These are phyloP conservation scores for Kickxella alabastrina DNA, from an alignment of 192 early-diverging fungal species.

Conservation along the genomic window DNA sequence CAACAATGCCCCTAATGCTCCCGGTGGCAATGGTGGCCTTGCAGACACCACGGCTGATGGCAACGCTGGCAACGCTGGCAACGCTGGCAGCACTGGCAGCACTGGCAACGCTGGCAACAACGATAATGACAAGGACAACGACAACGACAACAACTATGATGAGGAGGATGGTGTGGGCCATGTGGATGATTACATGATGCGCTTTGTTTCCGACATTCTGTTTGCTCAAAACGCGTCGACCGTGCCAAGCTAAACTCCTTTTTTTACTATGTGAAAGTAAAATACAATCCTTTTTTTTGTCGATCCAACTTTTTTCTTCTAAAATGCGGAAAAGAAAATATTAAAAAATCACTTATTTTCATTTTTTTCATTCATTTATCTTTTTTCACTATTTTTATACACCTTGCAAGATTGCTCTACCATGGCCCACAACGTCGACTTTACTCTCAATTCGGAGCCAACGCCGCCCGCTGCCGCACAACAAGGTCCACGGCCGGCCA, in stretches of 20 bases:
- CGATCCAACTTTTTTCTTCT: neutral
- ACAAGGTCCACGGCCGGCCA: too few relatives aligned
- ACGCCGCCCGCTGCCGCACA: too few relatives aligned
- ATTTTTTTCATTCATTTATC: neutral
- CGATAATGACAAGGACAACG: slow-evolving; percentile 35
- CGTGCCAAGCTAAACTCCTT: neutral
- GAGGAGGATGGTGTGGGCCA: slow-evolving; percentile 57
- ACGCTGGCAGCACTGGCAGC: neutral
- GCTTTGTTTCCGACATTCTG: slow-evolving; percentile 37
- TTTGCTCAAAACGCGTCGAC: neutral
- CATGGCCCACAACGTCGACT: too few relatives aligned
- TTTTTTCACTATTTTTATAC: neutral
- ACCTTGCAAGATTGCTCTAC: too few relatives aligned
- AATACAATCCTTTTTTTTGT: neutral
- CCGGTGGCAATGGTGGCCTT: neutral
- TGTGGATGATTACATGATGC: slow-evolving; percentile 72
- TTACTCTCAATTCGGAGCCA: too few relatives aligned
- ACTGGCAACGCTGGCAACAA: too few relatives aligned
- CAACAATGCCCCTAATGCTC: neutral
- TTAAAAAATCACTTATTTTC: too few relatives aligned
- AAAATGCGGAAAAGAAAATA: neutral
- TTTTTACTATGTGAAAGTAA: neutral
- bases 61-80: neutral
- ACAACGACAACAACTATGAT: slow-evolving; percentile 24
- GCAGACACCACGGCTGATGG: slow-evolving; percentile 1